A percentile compares a stretch with the other conserved stretches of the same genome.
These are phyloP conservation scores for Holtermanniella nyarrowii DNA, from an alignment of 768 basidiomycete genomes.

Conservation along the genomic window DNA sequence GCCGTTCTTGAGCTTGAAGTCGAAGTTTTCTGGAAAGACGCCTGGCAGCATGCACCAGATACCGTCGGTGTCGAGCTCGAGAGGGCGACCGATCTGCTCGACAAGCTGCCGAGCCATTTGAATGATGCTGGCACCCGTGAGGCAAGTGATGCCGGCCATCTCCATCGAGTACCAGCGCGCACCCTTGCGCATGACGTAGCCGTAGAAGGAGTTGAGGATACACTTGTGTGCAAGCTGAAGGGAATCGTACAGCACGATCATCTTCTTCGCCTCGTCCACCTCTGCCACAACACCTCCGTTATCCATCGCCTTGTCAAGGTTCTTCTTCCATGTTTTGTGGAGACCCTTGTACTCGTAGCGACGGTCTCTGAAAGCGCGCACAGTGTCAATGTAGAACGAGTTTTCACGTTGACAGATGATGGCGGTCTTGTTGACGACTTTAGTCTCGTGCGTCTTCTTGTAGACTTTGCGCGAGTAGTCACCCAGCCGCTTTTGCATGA, in stretches of 20 bases:
- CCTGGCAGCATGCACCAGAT: slow-evolving; percentile 99
- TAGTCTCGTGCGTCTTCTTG: slow-evolving; percentile 96
- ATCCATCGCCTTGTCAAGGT: slow-evolving; percentile 62
- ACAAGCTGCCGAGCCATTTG: slow-evolving; percentile 97
- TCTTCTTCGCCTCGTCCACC: slow-evolving; percentile 93
- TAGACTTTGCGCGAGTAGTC: slow-evolving; percentile 99
- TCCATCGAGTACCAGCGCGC: slow-evolving; percentile 99
- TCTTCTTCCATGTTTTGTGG: slow-evolving; percentile 99
- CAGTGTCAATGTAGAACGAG: slow-evolving; percentile 98
- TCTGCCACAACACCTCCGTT: slow-evolving; percentile 69
- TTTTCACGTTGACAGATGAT: slow-evolving; percentile 97
- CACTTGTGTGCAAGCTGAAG: slow-evolving; percentile 98
- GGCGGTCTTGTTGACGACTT: slow-evolving; percentile 80
- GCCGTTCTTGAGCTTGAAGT: slow-evolving; percentile 77
- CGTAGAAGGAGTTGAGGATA: slow-evolving; percentile 99
- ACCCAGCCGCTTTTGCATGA: slow-evolving; percentile 90
- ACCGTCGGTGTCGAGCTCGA: slow-evolving; percentile 96
- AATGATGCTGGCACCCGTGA: slow-evolving; percentile 95
- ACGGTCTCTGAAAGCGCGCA: slow-evolving; percentile 89
- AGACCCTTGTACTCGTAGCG: slow-evolving; percentile 98
- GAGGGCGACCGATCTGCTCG: slow-evolving; percentile 91
- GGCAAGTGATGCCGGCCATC: slow-evolving; percentile 98
- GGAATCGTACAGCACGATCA: slow-evolving; percentile 97
- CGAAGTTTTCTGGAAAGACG: slow-evolving; percentile 95
- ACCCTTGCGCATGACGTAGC: slow-evolving; percentile 99